Conservation (phyloP, 2,329 filamentous ascomycete genomes). For the Alternaria panax region DNA sequence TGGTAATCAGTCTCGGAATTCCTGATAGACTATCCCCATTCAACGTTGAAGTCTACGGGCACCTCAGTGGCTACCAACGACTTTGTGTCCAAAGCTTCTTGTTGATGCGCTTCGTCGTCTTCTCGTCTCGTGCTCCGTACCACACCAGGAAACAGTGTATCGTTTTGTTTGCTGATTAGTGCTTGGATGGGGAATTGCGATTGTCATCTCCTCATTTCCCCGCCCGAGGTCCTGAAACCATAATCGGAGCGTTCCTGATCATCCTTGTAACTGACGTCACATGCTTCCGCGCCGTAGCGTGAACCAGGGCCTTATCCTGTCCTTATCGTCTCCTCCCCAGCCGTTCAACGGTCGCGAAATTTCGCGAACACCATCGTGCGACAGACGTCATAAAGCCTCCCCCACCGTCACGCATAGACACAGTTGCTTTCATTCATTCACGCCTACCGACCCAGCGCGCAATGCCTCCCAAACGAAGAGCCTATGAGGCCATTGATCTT, state of each 20-base stretch:
- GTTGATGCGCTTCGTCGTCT: not conserved
- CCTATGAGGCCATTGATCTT: slow-evolving; percentile 15
- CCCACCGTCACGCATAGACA: not conserved
- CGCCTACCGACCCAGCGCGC: not conserved
- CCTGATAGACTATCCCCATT: no score
- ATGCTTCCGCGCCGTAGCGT: slow-evolving; percentile 27
- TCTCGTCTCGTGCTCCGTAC: not conserved
- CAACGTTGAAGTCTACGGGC: no score
- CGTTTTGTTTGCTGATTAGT: not conserved
- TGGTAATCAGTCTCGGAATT: not conserved
- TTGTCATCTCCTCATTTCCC: not conserved
- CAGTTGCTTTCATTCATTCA: not conserved
- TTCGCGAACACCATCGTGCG: slow-evolving; percentile 1
- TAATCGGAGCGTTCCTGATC: not conserved
- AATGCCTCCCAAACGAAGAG: slow-evolving; percentile 19
- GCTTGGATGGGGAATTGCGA: not conserved
- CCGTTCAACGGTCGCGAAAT: not conserved
- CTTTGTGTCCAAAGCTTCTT: no score
- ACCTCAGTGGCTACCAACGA: no score
- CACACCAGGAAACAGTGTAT: not conserved
- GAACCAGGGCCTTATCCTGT: slow-evolving; percentile 1
- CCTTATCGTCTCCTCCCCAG: slow-evolving; percentile 2
- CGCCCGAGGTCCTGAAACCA: not conserved
- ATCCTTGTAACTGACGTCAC: slow-evolving; percentile 24
- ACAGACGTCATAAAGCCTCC: not conserved